phyloP scores from a whole-genome alignment of 306 rosid genomes.

The Cotoneaster glaucophyllus region DNA sequence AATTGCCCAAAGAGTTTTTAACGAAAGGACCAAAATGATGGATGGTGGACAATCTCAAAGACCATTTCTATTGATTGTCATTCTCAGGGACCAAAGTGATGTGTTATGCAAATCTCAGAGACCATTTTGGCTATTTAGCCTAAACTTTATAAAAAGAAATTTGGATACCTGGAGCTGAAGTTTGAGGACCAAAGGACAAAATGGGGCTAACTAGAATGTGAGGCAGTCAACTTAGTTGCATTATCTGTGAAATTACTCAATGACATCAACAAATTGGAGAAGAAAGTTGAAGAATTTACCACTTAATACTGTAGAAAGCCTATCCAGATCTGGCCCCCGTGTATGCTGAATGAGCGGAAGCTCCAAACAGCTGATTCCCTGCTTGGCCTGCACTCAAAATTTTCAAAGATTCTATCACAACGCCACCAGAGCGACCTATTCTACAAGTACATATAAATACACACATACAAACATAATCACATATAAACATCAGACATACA shows the following conservation, averaged over 20 bases:
- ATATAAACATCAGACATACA: too few species aligned
- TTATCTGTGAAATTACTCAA: neutral
- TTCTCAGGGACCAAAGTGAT: too few species aligned
- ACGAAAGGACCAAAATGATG: too few species aligned
- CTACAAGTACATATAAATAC: neutral
- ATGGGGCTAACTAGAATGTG: neutral
- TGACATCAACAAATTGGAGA: neutral
- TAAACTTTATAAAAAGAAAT: neutral
- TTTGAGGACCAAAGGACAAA: neutral
- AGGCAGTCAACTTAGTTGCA: neutral
- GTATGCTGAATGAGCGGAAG: slow-evolving; percentile 92
- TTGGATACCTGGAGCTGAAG: neutral
- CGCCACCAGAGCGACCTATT: neutral
- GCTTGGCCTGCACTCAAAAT: slow-evolving; percentile 64
- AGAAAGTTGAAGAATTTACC: slow-evolving; percentile 34
- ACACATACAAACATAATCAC: neutral
- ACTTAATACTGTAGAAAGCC: slow-evolving; percentile 54
- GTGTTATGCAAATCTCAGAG: too few species aligned
- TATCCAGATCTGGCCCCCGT: slow-evolving; percentile 69
- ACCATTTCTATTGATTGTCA: too few species aligned
- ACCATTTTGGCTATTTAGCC: too few species aligned
- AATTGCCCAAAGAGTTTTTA: too few species aligned
- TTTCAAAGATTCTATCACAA: slow-evolving; percentile 16
- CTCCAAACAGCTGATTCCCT: slow-evolving; percentile 85
- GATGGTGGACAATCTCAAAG: too few species aligned